phyloP scores from a whole-genome alignment of 805 yeast species.

The Ogataea allantospora region DNA sequence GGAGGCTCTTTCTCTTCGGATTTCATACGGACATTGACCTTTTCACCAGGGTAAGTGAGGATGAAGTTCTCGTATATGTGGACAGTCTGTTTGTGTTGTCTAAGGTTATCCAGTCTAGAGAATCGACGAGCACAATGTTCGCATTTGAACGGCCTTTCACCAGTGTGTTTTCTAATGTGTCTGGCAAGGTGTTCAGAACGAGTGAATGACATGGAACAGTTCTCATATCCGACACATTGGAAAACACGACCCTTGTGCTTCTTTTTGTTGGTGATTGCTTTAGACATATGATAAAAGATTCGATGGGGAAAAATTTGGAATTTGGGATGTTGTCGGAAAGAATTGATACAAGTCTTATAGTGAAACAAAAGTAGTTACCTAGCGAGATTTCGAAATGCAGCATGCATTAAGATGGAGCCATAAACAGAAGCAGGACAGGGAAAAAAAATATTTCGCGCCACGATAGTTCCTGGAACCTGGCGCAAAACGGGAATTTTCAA shows the following conservation, averaged over 20 bases:
- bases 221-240: slow-evolving; percentile 83
- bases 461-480: neutral
- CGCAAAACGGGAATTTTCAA: neutral
- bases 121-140: slow-evolving; percentile 77
- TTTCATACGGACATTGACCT: slow-evolving; percentile 30
- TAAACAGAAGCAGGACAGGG: neutral
- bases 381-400: slow-evolving; percentile 11
- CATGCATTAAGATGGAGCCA: slow-evolving; percentile 3
- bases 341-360: slow-evolving; percentile 2
- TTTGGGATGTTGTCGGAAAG: neutral
- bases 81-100: slow-evolving; percentile 89
- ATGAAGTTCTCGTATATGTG: slow-evolving; percentile 51
- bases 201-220: slow-evolving; percentile 85
- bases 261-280: slow-evolving; percentile 18
- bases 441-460: neutral
- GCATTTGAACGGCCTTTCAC: slow-evolving; percentile 90
- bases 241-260: slow-evolving; percentile 65
- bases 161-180: slow-evolving; percentile 90
- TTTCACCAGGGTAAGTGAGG: slow-evolving; percentile 35
- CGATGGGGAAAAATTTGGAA: slow-evolving; percentile 1
- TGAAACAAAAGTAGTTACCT: slow-evolving; percentile 7
- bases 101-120: slow-evolving; percentile 79
- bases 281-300: too few species aligned
- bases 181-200: slow-evolving; percentile 90
- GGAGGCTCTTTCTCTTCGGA: slow-evolving; percentile 18